phyloP scores from a whole-genome alignment of 2,329 filamentous ascomycete genomes.

The Polytolypa hystricis region DNA sequence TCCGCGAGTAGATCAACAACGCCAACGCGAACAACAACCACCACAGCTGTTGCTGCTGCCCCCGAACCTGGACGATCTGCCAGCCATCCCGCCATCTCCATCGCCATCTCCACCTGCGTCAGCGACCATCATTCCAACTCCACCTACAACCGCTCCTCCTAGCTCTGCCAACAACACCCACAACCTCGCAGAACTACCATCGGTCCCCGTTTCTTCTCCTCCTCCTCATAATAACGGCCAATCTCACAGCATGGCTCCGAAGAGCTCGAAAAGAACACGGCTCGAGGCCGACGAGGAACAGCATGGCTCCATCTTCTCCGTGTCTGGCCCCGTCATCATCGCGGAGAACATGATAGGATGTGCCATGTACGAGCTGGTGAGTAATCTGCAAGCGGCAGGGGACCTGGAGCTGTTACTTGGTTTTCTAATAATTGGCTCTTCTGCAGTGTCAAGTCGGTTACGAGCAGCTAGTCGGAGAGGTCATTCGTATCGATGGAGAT shows the following conservation, averaged over 20 bases:
- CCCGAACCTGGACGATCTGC: slow-evolving; percentile 25
- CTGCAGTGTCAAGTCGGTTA: slow-evolving; percentile 80
- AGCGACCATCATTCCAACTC: slow-evolving; percentile 25
- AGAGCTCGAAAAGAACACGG: slow-evolving; percentile 34
- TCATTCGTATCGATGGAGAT: slow-evolving; percentile 93
- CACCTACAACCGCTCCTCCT: slow-evolving; percentile 16
- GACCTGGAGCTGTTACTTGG: slow-evolving; percentile 4
- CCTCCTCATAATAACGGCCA: slow-evolving; percentile 10
- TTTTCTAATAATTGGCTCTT: slow-evolving; percentile 1
- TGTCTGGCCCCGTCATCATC: slow-evolving; percentile 81
- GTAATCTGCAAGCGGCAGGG: slow-evolving; percentile 19
- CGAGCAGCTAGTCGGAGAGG: slow-evolving; percentile 86
- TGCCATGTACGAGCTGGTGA: slow-evolving; percentile 97
- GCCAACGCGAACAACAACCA: not conserved
- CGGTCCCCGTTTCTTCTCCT: slow-evolving; percentile 17
- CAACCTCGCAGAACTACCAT: slow-evolving; percentile 13
- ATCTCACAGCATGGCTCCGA: slow-evolving; percentile 32
- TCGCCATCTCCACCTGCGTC: slow-evolving; percentile 24
- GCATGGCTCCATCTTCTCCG: slow-evolving; percentile 58
- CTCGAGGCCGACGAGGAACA: slow-evolving; percentile 42
- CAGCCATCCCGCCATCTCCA: slow-evolving; percentile 26
- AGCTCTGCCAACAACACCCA: not conserved
- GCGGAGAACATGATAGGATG: slow-evolving; percentile 98
- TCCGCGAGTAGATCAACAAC: too few species aligned
- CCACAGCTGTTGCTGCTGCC: not conserved